phyloP scores from a whole-genome alignment of 1,139 yeast genomes.

The Yarrowia galli region DNA sequence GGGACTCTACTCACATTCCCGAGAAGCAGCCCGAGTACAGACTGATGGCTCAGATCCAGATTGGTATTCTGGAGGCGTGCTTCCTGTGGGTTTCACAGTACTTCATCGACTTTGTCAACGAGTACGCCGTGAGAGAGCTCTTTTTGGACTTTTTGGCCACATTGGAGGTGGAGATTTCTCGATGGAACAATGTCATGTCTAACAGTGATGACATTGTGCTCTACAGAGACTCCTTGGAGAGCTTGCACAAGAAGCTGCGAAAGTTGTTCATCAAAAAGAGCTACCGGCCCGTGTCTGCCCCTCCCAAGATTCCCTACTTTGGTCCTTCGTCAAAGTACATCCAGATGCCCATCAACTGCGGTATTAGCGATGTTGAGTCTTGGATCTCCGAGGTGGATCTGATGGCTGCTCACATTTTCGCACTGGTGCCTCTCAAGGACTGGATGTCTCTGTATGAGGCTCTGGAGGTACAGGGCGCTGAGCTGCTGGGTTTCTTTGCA shows the following conservation, averaged over 20 bases:
- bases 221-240: slow-evolving; percentile 55
- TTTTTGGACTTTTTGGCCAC: slow-evolving; percentile 72
- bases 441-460: slow-evolving; percentile 82
- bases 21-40: slow-evolving; percentile 53
- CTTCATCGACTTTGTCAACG: slow-evolving; percentile 77
- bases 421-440: slow-evolving; percentile 68
- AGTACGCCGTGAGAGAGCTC: slow-evolving; percentile 64
- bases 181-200: slow-evolving; percentile 58
- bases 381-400: slow-evolving; percentile 71
- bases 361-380: slow-evolving; percentile 54
- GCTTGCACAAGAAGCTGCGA: slow-evolving; percentile 71
- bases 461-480: slow-evolving; percentile 69
- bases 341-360: slow-evolving; percentile 43
- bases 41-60: slow-evolving; percentile 72
- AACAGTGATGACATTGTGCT: slow-evolving; percentile 45
- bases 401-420: slow-evolving; percentile 66
- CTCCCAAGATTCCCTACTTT: slow-evolving; percentile 32
- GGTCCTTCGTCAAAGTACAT: slow-evolving; percentile 43
- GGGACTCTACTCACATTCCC: slow-evolving; percentile 47
- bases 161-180: slow-evolving; percentile 72
- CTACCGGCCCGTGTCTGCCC: slow-evolving; percentile 64
- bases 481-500: slow-evolving; percentile 64
- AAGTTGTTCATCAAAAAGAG: slow-evolving; percentile 78
- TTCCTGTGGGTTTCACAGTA: slow-evolving; percentile 75
- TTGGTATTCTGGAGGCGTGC: slow-evolving; percentile 81